These are phyloP conservation scores for Dictyostelium citrinum DNA, from an alignment of 78 protist species.

Conservation along the genomic window DNA sequence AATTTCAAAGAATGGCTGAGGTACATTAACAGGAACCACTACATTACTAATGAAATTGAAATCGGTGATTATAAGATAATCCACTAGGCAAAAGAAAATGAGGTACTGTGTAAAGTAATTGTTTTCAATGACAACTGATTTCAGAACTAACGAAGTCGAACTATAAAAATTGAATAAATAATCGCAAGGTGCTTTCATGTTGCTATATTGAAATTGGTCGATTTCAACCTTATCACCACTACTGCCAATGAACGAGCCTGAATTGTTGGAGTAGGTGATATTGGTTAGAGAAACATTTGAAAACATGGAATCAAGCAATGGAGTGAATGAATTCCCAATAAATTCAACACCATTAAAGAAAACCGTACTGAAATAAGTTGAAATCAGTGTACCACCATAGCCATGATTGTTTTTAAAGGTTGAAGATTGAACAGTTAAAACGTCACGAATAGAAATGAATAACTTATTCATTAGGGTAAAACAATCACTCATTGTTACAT, in stretches of 20 bases:
- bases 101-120: background rate
- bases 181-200: background rate
- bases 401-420: background rate
- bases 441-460: too few species aligned
- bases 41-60: too few species aligned
- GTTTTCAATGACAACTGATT: background rate
- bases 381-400: background rate
- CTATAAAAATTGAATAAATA: too few species aligned
- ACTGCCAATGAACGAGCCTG: background rate
- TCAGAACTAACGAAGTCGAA: background rate
- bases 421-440: too few species aligned
- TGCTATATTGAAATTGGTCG: background rate
- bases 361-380: background rate
- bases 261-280: background rate
- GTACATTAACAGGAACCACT: background rate
- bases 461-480: too few species aligned
- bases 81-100: too few species aligned
- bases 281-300: background rate
- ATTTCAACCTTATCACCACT: too few species aligned
- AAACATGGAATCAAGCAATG: fast-evolving
- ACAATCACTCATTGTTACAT: too few species aligned
- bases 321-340: background rate
- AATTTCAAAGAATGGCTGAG: background rate
- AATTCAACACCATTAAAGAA: background rate
- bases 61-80: background rate